A percentile compares a stretch with the other conserved stretches of the same genome.
Evolutionary conservation across 768 basidiomycete species (phyloP).

Genomic region (Leccinum longicurvipes): DNA sequence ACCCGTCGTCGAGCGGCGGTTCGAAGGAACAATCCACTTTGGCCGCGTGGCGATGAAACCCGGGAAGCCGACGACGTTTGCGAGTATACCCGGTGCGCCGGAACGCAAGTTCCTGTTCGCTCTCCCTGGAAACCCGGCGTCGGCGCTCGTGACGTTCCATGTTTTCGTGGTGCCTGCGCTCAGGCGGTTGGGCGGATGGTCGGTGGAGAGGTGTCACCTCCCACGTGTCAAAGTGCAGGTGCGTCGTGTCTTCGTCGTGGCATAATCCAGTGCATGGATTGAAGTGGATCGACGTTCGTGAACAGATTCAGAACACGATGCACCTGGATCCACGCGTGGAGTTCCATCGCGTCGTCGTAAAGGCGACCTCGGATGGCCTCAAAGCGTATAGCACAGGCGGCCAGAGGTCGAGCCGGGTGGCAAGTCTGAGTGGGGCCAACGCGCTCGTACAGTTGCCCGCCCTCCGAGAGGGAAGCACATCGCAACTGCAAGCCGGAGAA

Average conservation of each 20-base stretch:
- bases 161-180: constrained; percentile 83
- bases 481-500: constrained; percentile 50
- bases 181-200: constrained; percentile 69
- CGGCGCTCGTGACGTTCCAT: constrained; percentile 82
- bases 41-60: constrained; percentile 81
- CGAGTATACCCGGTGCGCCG: constrained; percentile 54
- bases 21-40: constrained; percentile 78
- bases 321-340: constrained; percentile 70
- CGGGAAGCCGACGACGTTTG: constrained; percentile 90
- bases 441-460: constrained; percentile 70
- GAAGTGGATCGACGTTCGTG: neutral
- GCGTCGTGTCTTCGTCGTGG: neutral
- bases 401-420: constrained; percentile 79
- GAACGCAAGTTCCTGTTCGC: constrained; percentile 68
- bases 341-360: constrained; percentile 76
- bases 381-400: constrained; percentile 80
- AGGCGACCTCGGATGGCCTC: constrained; percentile 41
- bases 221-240: constrained; percentile 67
- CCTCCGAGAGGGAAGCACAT: constrained; percentile 31
- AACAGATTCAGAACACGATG: constrained; percentile 59
- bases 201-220: constrained; percentile 46
- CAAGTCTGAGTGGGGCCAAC: constrained; percentile 79
- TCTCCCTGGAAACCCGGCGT: constrained; percentile 86
- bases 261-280: neutral
- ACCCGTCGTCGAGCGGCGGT: constrained; percentile 79